A percentile compares a stretch with the other conserved stretches of the same genome.
These are phyloP conservation scores for Salix dunnii DNA, from an alignment of 345 rosid species.

Conservation along the genomic window DNA sequence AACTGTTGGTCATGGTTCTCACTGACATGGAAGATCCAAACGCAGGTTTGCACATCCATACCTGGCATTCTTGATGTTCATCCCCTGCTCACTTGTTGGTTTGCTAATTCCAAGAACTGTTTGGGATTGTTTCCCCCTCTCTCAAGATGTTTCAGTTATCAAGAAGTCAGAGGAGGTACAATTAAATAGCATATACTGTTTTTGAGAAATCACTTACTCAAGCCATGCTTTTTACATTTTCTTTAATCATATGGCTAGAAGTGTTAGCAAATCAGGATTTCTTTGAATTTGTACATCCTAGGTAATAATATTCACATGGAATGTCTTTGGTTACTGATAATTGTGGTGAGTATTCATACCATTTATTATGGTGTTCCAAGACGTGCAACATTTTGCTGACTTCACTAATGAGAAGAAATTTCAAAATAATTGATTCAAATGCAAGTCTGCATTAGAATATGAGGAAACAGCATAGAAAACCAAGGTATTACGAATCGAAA, in stretches of 20 bases:
- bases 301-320: neutral
- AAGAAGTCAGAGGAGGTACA: constrained; percentile 67
- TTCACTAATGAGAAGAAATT: neutral
- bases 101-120: constrained; percentile 64
- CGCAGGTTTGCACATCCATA: constrained; percentile 94
- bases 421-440: neutral
- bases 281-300: neutral
- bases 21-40: constrained; percentile 14
- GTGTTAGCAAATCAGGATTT: neutral
- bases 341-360: neutral
- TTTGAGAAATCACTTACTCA: neutral
- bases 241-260: neutral
- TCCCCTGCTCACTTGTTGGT: constrained; percentile 78
- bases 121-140: constrained; percentile 48
- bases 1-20: neutral
- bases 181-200: constrained; percentile 6
- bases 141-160: constrained; percentile 53
- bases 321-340: neutral
- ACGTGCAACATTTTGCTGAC: neutral
- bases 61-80: constrained; percentile 81
- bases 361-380: neutral
- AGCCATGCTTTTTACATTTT: constrained; percentile 1
- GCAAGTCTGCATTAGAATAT: neutral
- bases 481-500: neutral
- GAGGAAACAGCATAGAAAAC: neutral